These are phyloP conservation scores for Leccinum uliginosum DNA, from an alignment of 768 basidiomycete genomes.

Conservation along the genomic window DNA sequence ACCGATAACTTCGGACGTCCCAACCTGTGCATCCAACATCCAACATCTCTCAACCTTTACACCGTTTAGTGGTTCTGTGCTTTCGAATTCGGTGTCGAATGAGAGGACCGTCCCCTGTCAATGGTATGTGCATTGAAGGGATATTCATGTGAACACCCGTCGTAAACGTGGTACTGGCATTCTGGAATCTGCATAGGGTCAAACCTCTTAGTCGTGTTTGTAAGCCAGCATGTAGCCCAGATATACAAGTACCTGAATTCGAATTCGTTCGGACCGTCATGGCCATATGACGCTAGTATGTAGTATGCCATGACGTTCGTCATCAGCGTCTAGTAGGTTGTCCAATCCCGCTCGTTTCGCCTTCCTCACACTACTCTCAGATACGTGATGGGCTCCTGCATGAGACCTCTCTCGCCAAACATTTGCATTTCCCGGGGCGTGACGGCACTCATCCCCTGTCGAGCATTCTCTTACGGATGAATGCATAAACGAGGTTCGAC, in stretches of 20 bases:
- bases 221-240: constrained; percentile 35
- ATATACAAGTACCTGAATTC: no score
- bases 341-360: neutral
- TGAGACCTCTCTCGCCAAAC: constrained; percentile 47
- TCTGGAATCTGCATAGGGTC: constrained; percentile 57
- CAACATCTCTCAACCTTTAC: no score
- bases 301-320: constrained; percentile 57
- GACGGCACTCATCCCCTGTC: constrained; percentile 59
- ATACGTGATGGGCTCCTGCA: constrained; percentile 41
- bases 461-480: constrained; percentile 36
- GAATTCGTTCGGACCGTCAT: constrained; percentile 36
- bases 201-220: constrained; percentile 36
- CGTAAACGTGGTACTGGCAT: constrained; percentile 47
- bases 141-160: constrained; percentile 25
- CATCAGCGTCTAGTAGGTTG: constrained; percentile 40
- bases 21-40: no score
- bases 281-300: constrained; percentile 44
- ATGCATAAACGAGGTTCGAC: constrained; percentile 39
- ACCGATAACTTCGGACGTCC: no score
- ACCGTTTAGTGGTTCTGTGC: no score
- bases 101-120: no score
- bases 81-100: no score
- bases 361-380: constrained; percentile 12
- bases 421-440: constrained; percentile 47
- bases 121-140: no score